phyloP scores from a whole-genome alignment of 2,329 filamentous ascomycete species.

The Exophiala aquamarina region DNA sequence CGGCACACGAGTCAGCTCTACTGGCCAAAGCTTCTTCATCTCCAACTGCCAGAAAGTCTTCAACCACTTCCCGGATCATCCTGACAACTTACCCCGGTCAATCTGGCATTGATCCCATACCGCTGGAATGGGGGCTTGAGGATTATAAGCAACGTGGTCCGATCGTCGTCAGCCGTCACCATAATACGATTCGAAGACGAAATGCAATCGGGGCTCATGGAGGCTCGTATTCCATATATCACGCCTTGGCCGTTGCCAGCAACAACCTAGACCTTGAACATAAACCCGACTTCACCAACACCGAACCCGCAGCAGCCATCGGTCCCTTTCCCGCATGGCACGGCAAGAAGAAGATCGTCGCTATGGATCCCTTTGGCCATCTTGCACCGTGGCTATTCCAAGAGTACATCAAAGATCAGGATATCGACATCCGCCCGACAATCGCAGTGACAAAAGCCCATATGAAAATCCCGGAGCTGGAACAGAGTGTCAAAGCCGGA shows the following conservation, averaged over 20 bases:
- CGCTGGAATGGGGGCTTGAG: conserved; percentile 80
- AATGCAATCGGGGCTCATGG: conserved; percentile 77
- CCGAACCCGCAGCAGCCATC: conserved; percentile 85
- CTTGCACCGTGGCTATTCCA: conserved; percentile 80
- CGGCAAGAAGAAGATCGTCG: conserved; percentile 89
- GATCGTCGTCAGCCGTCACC: conserved; percentile 77
- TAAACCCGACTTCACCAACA: conserved; percentile 76
- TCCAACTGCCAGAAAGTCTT: conserved; percentile 20
- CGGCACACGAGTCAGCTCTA: conserved; percentile 12
- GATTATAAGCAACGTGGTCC: conserved; percentile 77
- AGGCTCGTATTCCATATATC: conserved; percentile 94
- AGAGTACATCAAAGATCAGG: conserved; percentile 72
- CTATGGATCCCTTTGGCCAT: conserved; percentile 95
- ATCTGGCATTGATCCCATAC: conserved; percentile 87
- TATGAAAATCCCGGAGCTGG: conserved; percentile 95
- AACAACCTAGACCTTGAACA: conserved; percentile 84
- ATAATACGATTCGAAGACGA: conserved; percentile 73
- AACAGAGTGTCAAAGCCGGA: conserved; percentile 79
- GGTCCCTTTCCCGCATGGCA: conserved; percentile 88
- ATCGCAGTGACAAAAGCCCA: conserved; percentile 91
- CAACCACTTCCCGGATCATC: conserved; percentile 59
- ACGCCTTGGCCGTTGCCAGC: conserved; percentile 87
- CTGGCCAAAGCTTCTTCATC: conserved; percentile 16
- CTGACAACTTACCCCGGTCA: conserved; percentile 89
- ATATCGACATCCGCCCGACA: conserved; percentile 82